Percentiles rank a stretch among this genome's conserved stretches.
Conservation (phyloP, 1,139 yeast species). For the Scheffersomyces cryptocercus region DNA sequence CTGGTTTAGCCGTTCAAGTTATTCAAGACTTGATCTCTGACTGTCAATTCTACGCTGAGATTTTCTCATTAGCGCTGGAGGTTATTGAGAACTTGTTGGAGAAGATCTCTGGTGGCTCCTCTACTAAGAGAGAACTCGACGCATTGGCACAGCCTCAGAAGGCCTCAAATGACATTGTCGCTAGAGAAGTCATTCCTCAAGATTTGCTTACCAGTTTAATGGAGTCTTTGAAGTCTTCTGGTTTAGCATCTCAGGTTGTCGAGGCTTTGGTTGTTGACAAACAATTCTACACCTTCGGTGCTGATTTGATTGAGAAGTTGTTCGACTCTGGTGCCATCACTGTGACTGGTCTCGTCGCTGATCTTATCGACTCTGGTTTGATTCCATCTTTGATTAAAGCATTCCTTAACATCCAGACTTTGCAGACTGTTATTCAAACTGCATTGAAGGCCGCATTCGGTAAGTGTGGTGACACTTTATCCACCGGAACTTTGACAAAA, state of each 20-base stretch:
- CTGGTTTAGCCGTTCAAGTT: slow-evolving; percentile 44
- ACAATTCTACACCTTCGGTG: slow-evolving; percentile 44
- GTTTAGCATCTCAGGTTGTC: slow-evolving; percentile 45
- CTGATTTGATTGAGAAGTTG: slow-evolving; percentile 35
- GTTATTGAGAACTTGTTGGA: slow-evolving; percentile 33
- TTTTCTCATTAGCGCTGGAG: slow-evolving; percentile 36
- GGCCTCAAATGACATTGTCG: no score
- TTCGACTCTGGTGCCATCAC: slow-evolving; percentile 32
- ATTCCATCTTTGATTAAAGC: slow-evolving; percentile 38
- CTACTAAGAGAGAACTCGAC: slow-evolving; percentile 4
- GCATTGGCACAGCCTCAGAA: neutral
- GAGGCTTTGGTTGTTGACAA: slow-evolving; percentile 41
- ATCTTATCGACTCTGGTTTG: slow-evolving; percentile 39
- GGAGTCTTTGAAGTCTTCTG: slow-evolving; percentile 49
- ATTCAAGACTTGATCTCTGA: slow-evolving; percentile 39
- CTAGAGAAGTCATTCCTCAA: slow-evolving; percentile 13
- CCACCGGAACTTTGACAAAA: slow-evolving; percentile 15
- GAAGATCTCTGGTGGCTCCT: slow-evolving; percentile 18
- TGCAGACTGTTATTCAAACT: slow-evolving; percentile 42
- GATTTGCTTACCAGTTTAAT: slow-evolving; percentile 36
- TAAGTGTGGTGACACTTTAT: slow-evolving; percentile 30
- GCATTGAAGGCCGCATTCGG: slow-evolving; percentile 51
- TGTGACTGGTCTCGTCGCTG: slow-evolving; percentile 29
- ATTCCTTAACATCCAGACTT: slow-evolving; percentile 43
- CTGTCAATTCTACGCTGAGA: slow-evolving; percentile 44